Evolutionary conservation across 1,139 yeast species (phyloP).

Genomic region (Arxiozyma slooffiae): DNA sequence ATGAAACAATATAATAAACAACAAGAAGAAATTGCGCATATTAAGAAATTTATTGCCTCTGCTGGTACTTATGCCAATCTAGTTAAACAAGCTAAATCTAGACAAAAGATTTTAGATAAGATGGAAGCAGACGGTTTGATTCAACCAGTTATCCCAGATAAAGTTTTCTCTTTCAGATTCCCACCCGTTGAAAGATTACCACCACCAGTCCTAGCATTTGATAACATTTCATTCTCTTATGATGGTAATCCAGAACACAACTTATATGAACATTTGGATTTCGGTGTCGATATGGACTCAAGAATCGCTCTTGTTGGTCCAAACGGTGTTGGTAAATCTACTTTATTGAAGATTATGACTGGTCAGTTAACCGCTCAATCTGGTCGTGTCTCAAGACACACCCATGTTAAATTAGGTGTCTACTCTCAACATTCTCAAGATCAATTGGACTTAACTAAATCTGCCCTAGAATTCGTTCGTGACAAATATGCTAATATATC

Average conservation of each 20-base stretch:
- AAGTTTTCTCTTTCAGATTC: constrained; percentile 86
- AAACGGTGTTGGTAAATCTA: constrained; percentile 98
- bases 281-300: constrained; percentile 99
- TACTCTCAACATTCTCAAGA: constrained; percentile 99
- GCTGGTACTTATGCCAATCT: constrained; percentile 99
- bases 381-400: constrained; percentile 95
- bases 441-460: constrained; percentile 89
- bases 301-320: constrained; percentile 98
- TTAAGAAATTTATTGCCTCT: constrained; percentile 96
- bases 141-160: constrained; percentile 86
- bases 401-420: constrained; percentile 96
- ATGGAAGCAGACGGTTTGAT: constrained; percentile 99
- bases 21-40: constrained; percentile 97
- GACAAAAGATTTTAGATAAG: constrained; percentile 98
- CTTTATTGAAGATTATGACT: constrained; percentile 90
- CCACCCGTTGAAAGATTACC: constrained; percentile 95
- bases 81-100: constrained; percentile 97
- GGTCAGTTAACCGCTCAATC: constrained; percentile 81
- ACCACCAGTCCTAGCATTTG: constrained; percentile 97
- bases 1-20: constrained; percentile 95
- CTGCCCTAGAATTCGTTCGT: constrained; percentile 93
- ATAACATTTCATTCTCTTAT: constrained; percentile 86
- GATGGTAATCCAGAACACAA: constrained; percentile 81
- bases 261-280: constrained; percentile 80
- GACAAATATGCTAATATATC: constrained; percentile 82